Base-by-base conservation (phyloP, 768 basidiomycete genomes). In the Amanita pseudoporphyria region DNA sequence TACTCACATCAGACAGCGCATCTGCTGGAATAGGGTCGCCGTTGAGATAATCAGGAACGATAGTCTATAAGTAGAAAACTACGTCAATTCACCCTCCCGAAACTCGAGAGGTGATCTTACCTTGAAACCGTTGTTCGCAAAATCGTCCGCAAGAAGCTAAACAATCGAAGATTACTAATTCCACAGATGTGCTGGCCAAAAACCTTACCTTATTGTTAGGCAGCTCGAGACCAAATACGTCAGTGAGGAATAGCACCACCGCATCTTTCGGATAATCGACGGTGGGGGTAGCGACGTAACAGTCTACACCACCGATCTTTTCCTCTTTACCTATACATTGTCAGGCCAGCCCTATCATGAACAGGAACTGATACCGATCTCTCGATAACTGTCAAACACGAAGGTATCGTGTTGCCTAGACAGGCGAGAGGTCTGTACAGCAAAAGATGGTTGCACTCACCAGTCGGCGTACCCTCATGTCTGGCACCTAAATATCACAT, bases 271-370 rank as follows among this genome's bases (percentile, higher is more conserved):
- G 62, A 52, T 76, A 79, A 32, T 73, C 72, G 1, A 56, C 55
- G 0, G 67, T 60, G 10, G 82, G 81, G 1, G 73, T 77, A 1
- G 74, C 73, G 42, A 80, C 67, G 53, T 84, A 83, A 54, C 64
- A 67, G 3, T 64, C 58, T 41, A 80, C 68, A 2, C 77, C 79
- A 19, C 61, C 67, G 47, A 81, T 68, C 21, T 57, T 52, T 54
- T 76, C 71, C 58, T 67, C 61, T 57, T 68, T 70, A 26, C 80
- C 80, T 81, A 46, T 22, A 21, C 12, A 4, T 28, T 3, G 7
- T 28, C 26, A 28, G 3, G 26, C 7, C 4, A 28, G 26, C 7
- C 7, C 26, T 28, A 28, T n/a, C n/a, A n/a, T 28, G 26, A 28
- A 28, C 7, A 3, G 4, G 7, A 28, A 28, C 26, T 7, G 7